Conservation (phyloP, 2,329 filamentous ascomycete genomes). For the Sporothrix dimorphospora region DNA sequence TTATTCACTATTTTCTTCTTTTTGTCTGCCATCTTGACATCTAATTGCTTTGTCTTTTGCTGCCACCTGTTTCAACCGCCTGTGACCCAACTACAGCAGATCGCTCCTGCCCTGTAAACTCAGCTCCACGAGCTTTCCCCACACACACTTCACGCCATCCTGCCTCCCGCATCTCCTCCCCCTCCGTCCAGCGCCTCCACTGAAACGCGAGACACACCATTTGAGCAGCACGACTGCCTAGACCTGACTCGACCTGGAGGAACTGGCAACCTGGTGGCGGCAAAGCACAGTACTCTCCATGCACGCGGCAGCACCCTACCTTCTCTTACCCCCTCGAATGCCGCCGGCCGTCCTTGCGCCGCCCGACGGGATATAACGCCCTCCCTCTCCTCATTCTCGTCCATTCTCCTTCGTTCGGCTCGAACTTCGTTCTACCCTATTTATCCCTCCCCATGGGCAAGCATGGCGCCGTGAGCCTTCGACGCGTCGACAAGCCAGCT, state of each 20-base stretch:
- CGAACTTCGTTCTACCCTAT: not conserved
- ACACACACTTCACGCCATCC: constrained; percentile 12
- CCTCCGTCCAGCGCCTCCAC: not conserved
- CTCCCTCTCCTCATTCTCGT: not conserved
- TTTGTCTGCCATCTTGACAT: not conserved
- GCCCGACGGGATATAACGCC: not conserved
- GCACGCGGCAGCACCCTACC: not conserved
- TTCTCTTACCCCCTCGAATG: not conserved
- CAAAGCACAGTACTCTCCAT: not conserved
- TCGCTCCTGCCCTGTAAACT: constrained; percentile 13
- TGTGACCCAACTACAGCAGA: not conserved
- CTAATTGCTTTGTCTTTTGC: too few species aligned
- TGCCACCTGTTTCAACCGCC: not conserved
- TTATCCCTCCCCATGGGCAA: constrained; percentile 20
- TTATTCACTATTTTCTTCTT: not conserved
- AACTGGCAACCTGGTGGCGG: not conserved
- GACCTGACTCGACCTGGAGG: not conserved
- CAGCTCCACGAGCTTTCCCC: constrained; percentile 13
- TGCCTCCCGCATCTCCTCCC: not conserved
- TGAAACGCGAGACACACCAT: not conserved
- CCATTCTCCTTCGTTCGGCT: not conserved
- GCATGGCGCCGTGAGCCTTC: constrained; percentile 21
- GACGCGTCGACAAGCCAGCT: constrained; percentile 11
- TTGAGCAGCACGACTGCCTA: constrained; percentile 3
- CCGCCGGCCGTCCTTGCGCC: not conserved